Evolutionary conservation across 2,329 filamentous ascomycete species (phyloP).

Genomic region (Calonectria pseudoturangicola): DNA sequence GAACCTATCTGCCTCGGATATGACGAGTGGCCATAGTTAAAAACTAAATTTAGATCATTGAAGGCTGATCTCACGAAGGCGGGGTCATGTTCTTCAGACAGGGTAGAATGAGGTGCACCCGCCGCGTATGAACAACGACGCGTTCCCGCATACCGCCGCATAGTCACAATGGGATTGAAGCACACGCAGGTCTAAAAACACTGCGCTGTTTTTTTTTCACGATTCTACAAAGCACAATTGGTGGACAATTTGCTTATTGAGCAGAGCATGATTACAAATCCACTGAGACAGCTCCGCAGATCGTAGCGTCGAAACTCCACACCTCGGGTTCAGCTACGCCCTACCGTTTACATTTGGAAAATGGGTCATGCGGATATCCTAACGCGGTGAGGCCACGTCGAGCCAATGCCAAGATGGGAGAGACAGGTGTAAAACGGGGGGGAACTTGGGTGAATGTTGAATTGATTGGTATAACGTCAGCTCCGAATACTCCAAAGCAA

Average conservation of each 20-base stretch:
- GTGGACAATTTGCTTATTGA: not conserved
- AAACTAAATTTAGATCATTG: not conserved
- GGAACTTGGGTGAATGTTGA: not conserved
- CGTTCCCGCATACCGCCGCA: not conserved
- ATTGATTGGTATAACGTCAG: not conserved
- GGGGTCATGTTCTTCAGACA: not conserved
- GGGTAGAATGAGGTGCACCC: not conserved
- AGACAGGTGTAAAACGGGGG: too few relatives aligned
- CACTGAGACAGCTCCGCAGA: not conserved
- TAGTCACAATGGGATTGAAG: too few relatives aligned
- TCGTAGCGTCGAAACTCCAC: constrained; percentile 19
- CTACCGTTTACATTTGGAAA: constrained; percentile 6
- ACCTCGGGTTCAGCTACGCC: constrained; percentile 9
- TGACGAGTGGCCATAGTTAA: not conserved
- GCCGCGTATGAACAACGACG: not conserved
- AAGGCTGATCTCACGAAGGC: constrained; percentile 1
- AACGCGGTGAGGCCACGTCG: not conserved
- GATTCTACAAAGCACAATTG: not conserved
- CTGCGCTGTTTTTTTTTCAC: too few relatives aligned
- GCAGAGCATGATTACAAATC: constrained; percentile 22
- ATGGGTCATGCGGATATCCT: not conserved
- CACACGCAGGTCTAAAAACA: too few relatives aligned
- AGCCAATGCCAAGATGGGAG: not conserved
- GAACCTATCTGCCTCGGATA: not conserved
- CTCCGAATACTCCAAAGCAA: not conserved